phyloP scores from a whole-genome alignment of 495 filamentous ascomycete genomes.

The Neurospora sp. region DNA sequence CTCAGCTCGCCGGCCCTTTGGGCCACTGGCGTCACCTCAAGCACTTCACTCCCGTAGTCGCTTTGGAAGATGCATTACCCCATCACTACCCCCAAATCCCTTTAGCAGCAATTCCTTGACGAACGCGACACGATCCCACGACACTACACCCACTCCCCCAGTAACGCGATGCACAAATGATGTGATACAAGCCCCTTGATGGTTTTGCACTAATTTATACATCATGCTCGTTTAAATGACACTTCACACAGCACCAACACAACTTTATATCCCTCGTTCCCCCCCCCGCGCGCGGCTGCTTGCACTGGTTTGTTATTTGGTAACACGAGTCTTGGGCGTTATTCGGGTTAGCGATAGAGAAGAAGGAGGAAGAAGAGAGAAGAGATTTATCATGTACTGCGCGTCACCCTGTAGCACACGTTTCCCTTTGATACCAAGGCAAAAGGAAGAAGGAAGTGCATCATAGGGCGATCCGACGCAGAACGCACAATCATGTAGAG shows the following conservation, averaged over 20 bases:
- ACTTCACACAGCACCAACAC: conserved; percentile 10
- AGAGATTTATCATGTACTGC: conserved; percentile 21
- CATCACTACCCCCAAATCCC: conserved; percentile 5
- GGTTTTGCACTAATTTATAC: conserved; percentile 12
- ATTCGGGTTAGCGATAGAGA: conserved; percentile 2
- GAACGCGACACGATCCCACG: conserved; percentile 16
- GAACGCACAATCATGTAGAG: not conserved
- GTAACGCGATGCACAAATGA: conserved; percentile 20
- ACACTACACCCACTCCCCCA: conserved; percentile 11
- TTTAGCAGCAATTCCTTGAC: conserved; percentile 14
- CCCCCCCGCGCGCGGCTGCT: conserved; percentile 6
- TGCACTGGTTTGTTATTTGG: conserved; percentile 13
- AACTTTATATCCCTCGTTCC: conserved; percentile 4
- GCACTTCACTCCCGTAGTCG: conserved; percentile 2
- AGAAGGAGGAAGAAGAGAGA: conserved; percentile 17
- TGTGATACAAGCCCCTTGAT: conserved; percentile 24
- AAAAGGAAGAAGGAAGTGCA: not conserved
- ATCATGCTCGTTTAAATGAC: conserved; percentile 20
- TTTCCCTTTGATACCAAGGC: not conserved
- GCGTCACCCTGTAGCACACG: not conserved
- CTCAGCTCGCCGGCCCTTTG: conserved; percentile 1
- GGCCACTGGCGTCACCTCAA: conserved; percentile 6
- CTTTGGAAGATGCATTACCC: conserved; percentile 6
- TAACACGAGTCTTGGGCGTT: not conserved
- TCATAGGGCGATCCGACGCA: not conserved